Base-by-base conservation (phyloP, 1,139 yeast genomes). In the Lodderomyces beijingensis region DNA sequence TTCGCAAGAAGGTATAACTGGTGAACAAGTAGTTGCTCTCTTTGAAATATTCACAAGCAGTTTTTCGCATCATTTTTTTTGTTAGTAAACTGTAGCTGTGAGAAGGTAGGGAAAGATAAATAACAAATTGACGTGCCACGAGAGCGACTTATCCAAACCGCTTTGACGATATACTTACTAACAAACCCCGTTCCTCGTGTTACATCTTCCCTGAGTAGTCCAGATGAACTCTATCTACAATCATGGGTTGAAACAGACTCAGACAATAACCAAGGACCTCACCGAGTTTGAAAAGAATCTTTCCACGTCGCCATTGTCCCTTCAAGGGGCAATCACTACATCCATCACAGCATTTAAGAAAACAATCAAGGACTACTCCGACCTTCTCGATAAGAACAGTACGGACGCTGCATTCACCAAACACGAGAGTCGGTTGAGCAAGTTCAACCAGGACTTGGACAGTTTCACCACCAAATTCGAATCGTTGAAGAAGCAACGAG, bases 171-270 rank as follows among this genome's bases (percentile, higher is more conserved):
- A n/a, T n/a, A n/a, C n/a, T n/a, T n/a, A n/a, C n/a, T n/a, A n/a
- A n/a, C n/a, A n/a, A n/a, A n/a, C n/a, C n/a, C n/a, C n/a, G n/a
- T n/a, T n/a, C n/a, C n/a, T n/a, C n/a, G n/a, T n/a, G n/a, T n/a
- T n/a, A n/a, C n/a, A n/a, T n/a, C n/a, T n/a, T n/a, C n/a, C n/a
- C n/a, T n/a, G n/a, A n/a, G n/a, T n/a, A n/a, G n/a, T n/a, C n/a
- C n/a, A n/a, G n/a, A 59, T 59, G 96, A 87, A 87, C 59, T 79
- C 95, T 18, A 65, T 88, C 34, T 87, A 83, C 59, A 89, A 86
- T 59, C 95, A 86, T 57, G 96, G 95, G 7, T 70, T 84, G 39
- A 87, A 86, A 55, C 96, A 88, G 58, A 77, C 88, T 25, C 86
- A 78, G 48, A 69, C 79, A 25, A 60, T 89, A 35, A 74, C 78